Percentiles rank a stretch among this genome's conserved stretches.
These are phyloP conservation scores for Calophaca sinica DNA, from an alignment of 306 rosid genomes.

Conservation along the genomic window DNA sequence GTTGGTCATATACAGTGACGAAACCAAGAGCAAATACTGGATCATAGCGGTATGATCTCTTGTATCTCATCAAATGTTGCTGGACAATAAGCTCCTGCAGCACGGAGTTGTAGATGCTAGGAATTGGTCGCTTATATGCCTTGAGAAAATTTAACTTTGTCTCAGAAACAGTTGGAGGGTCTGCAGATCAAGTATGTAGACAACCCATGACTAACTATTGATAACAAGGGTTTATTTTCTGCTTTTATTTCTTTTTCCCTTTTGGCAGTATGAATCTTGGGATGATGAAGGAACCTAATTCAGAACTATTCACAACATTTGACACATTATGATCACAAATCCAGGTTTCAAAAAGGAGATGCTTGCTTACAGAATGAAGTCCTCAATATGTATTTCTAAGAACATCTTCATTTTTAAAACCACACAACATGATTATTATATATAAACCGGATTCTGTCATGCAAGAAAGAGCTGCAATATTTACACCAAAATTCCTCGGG, in stretches of 20 bases:
- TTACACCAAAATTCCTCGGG: not conserved
- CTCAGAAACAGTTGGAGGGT: constrained; percentile 80
- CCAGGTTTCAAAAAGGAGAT: constrained; percentile 25
- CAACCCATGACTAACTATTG: constrained; percentile 42
- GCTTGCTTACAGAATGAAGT: constrained; percentile 22
- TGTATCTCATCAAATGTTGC: constrained; percentile 95
- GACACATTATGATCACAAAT: constrained; percentile 12
- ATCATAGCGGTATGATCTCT: constrained; percentile 82
- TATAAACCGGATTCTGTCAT: constrained; percentile 7
- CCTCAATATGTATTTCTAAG: not conserved
- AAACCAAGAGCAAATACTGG: constrained; percentile 95
- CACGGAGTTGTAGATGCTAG: constrained; percentile 88
- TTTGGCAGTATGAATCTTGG: constrained; percentile 1
- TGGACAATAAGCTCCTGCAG: constrained; percentile 95
- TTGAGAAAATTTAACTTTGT: constrained; percentile 85
- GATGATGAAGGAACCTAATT: constrained; percentile 2
- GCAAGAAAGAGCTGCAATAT: constrained; percentile 28
- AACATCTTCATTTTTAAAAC: not conserved
- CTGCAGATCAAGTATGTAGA: constrained; percentile 61
- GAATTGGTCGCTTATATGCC: constrained; percentile 91
- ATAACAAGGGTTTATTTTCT: constrained; percentile 17
- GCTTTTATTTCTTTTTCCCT: not conserved
- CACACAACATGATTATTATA: not conserved
- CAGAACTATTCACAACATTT: constrained; percentile 32
- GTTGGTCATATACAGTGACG: constrained; percentile 90